Base-by-base conservation (phyloP, 208 protist species). In the Acanthamoeba healyi region DNA sequence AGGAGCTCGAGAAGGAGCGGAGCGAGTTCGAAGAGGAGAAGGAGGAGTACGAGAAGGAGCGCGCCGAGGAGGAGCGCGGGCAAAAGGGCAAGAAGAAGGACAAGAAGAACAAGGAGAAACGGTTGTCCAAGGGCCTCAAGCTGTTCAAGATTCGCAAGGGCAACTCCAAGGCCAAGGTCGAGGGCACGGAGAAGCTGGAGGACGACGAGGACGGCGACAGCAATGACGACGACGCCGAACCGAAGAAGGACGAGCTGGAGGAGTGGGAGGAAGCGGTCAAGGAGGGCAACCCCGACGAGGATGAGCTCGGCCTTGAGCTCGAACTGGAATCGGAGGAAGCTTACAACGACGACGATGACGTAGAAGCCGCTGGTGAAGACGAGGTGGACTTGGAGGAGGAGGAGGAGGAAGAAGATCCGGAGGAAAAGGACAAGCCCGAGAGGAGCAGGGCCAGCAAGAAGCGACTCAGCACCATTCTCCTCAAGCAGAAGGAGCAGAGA, bases 401-500 rank as follows among this genome's bases (percentile, higher is more conserved):
- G 29, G 26, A 70, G 61, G 26, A 7, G 61, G 61, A 7, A 7
- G n/a, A 70, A 7, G 61, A 26, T 36, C 5, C 22, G 14, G 61
- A 26, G 14, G 61, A 70, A 70, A 24, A 70, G 19, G 26, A 26
- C 61, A 70, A 70, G 61, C 61, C 61, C 29, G 26, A 70, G 61
- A 34, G 61, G 26, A 34, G 14, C 61, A 70, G 61, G 14, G 61
- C 19, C 14, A 70, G 29, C 61, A 70, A 70, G 61, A 34, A 70
- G 29, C 61, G 61, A 26, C 61, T 70, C 14, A 70, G 61, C 29
- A 29, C 26, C 14, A 7, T 70, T 24, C 19, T 70, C 7, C 61
- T 26, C 26, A 70, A 70, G 61, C 61, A 70, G 22, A 70, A 70
- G 61, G 61, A 70, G 61, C 61, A 70, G 61, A 70, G 61, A 24